phyloP scores from a whole-genome alignment of 768 basidiomycete genomes.

The Boletales sp. region DNA sequence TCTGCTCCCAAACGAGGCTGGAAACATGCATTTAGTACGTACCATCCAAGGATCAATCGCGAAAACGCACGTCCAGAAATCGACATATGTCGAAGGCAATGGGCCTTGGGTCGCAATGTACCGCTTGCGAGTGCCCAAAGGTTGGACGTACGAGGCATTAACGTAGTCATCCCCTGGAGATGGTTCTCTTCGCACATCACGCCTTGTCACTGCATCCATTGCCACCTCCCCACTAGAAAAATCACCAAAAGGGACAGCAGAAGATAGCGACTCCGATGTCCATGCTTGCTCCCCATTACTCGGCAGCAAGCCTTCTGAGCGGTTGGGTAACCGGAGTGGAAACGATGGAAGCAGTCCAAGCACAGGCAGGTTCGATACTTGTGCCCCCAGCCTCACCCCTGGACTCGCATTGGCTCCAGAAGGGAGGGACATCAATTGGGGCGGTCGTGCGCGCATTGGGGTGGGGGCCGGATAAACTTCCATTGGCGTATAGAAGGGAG shows the following conservation, averaged over 20 bases:
- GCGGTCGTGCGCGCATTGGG: constrained; percentile 11
- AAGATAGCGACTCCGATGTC: constrained; percentile 1
- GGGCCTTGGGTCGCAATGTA: constrained; percentile 98
- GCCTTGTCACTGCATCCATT: background rate
- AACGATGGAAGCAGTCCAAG: constrained; percentile 10
- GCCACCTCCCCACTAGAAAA: background rate
- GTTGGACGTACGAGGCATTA: constrained; percentile 92
- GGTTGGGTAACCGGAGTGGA: constrained; percentile 18
- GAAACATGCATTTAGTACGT: constrained; percentile 4
- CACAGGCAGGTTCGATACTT: background rate
- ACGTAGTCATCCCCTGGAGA: constrained; percentile 81
- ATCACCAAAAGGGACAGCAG: background rate
- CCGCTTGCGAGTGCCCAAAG: constrained; percentile 71
- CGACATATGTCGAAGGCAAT: constrained; percentile 79
- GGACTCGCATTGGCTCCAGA: background rate
- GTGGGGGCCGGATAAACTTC: constrained; percentile 12
- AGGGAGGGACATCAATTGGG: constrained; percentile 4
- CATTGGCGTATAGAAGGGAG: constrained; percentile 29
- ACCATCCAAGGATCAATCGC: background rate
- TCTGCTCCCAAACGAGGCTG: constrained; percentile 91
- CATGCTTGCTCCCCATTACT: constrained; percentile 13
- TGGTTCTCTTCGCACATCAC: constrained; percentile 11
- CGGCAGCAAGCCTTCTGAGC: constrained; percentile 9
- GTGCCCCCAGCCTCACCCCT: constrained; percentile 5
- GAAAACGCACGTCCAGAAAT: constrained; percentile 89